Conservation (phyloP, 2,329 filamentous ascomycete species). For the Acrocalymma vagum region DNA sequence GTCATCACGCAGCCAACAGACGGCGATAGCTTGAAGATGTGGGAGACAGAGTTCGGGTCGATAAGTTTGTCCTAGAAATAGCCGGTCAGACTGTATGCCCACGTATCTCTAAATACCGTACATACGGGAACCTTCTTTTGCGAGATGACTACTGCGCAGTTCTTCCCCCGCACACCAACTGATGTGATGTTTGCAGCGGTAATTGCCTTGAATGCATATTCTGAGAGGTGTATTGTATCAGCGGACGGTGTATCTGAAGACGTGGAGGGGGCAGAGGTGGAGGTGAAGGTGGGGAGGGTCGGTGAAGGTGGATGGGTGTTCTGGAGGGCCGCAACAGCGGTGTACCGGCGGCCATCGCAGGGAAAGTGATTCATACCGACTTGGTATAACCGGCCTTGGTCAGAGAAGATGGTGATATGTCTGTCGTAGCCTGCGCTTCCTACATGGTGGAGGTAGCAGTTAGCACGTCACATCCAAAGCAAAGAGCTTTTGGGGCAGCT, state of each 20-base stretch:
- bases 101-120: constrained; percentile 25
- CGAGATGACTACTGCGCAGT: constrained; percentile 95
- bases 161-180: constrained; percentile 92
- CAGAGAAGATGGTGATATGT: constrained; percentile 99
- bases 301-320: constrained; percentile 12
- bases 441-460: constrained; percentile 34
- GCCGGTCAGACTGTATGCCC: too few species aligned
- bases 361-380: constrained; percentile 74
- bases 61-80: constrained; percentile 90
- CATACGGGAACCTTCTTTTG: constrained; percentile 99
- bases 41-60: constrained; percentile 94
- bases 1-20: constrained; percentile 99
- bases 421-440: constrained; percentile 80
- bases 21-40: constrained; percentile 96
- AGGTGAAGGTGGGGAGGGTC: too few species aligned
- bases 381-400: constrained; percentile 98
- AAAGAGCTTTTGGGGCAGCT: constrained; percentile 21
- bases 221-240: constrained; percentile 58
- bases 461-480: constrained; percentile 31
- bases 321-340: not conserved
- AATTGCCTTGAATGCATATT: constrained; percentile 99
- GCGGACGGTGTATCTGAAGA: too few species aligned
- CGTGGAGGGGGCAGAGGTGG: too few species aligned
- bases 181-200: constrained; percentile 99
- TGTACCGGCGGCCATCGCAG: constrained; percentile 1